Conservation (phyloP, 176 grass and related monocot species). For the Cenchrus purpureus region DNA sequence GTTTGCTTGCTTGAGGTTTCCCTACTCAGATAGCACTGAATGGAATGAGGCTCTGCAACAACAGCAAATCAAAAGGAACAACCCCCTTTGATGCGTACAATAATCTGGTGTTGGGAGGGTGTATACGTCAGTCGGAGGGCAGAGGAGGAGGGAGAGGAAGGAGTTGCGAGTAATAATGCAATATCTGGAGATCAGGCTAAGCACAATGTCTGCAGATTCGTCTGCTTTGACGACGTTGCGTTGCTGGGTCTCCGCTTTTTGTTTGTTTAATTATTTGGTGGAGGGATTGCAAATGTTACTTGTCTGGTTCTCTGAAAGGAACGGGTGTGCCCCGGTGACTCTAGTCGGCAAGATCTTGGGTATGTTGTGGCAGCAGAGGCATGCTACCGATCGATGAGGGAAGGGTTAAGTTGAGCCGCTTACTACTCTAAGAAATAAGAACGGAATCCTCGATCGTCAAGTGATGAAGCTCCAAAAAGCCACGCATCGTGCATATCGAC, state of each 20-base stretch:
- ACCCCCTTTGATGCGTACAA: background rate
- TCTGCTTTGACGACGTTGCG: background rate
- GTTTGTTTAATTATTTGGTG: background rate
- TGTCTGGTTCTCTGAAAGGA: background rate
- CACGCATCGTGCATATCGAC: background rate
- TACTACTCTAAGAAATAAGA: no score
- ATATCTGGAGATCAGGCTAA: slow-evolving; percentile 35
- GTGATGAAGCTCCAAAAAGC: background rate
- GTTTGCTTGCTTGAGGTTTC: slow-evolving; percentile 35
- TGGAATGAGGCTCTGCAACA: background rate
- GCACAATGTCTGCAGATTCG: slow-evolving; percentile 9
- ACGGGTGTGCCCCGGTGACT: background rate
- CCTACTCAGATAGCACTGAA: slow-evolving; percentile 59
- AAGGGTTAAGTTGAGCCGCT: background rate
- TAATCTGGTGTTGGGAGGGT: background rate
- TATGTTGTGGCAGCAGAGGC: background rate
- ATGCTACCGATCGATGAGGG: background rate
- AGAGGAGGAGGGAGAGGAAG: background rate
- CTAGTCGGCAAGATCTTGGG: background rate
- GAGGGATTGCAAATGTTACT: background rate
- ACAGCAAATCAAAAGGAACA: background rate
- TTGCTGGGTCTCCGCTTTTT: background rate
- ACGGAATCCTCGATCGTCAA: background rate
- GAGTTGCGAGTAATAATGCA: slow-evolving; percentile 2
- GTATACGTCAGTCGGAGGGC: background rate